Base-by-base conservation (phyloP, 2,329 filamentous ascomycete species). In the Macrophomina pseudophaseolina region DNA sequence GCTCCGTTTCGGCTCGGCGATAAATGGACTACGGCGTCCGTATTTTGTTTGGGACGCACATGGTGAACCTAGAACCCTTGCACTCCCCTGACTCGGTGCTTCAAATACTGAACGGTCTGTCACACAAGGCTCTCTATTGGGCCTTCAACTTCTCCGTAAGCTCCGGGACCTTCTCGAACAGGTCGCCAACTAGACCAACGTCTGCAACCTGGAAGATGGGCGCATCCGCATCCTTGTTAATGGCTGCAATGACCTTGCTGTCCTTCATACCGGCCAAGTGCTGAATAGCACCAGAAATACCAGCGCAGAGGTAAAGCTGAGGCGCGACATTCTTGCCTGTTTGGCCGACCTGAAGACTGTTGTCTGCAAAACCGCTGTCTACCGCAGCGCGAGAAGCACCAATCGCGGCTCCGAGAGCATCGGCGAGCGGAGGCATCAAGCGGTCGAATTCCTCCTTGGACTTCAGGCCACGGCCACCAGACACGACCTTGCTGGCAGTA, bases 251-350 rank as follows among this genome's bases (percentile, higher is more conserved):
- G 67, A 99, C 95, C 84, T 99, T 99, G 84, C 93, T 97, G 78
- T 99, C 95, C 87, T 99, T 99, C 95, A 99, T 99, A 77, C 95
- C 95, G 38, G 95, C 95, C 81, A 99, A 81, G 84, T 99, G 95
- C 82, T 99, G 95, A 73, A 99, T 99, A 28, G 95, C 95, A 64
- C 95, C 95, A 8, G 93, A 97, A 73, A 99, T 98, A 75, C 95
- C 95, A 12, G 94, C 94, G 64, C 93, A 96, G 72, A 99, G 86
- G 78, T 99, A 99, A 68, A 99, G 84, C 80, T 99, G 90, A 68
- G 95, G 95, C 54, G 95, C 95, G 65, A 99, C 94, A 69, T 98
- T 97, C 87, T 99, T 99, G 75, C 95, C 95, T 14, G 95, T 99
- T 85, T 99, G 95, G 53, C 95, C 95, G 71, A 99, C 94, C 82